Base-by-base conservation (phyloP, 768 basidiomycete species). In the Hortiboletus campestris region DNA sequence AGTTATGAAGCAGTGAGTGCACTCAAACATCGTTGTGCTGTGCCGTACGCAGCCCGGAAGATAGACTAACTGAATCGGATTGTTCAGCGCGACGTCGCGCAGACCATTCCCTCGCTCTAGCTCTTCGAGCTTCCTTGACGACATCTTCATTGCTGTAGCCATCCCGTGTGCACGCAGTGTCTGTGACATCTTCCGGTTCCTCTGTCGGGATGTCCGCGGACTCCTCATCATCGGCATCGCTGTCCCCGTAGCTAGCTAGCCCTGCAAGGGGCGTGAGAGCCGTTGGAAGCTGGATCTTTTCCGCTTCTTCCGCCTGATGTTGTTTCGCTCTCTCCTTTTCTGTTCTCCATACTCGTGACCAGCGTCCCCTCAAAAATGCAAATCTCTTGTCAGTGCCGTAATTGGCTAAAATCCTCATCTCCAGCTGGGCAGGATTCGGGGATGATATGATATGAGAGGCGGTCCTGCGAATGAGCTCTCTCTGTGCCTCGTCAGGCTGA, bases 391-490 rank as follows among this genome's bases (percentile, higher is more conserved):
- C 92, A 13, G 77, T 74, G 0, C 91, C 88, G 64, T 95, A 82
- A 62, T 96, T 93, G 11, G 94, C 86, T 16, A 96, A 75, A 62
- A 97, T 94, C 7, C 93, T 83, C 79, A 94, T 85, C 69, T 94
- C 92, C 22, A 96, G 78, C 59, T 93, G 85, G 0, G 85, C 82
- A 16, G 90, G 81, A 63, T 94, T 93, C 2, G 86, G 83, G 1
- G 92, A 88, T 8, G 82, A 72, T 25, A 79, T 65, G 32, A 95
- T 71, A 56, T 92, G 89, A 13, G 67, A 60, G 0, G 89, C 89
- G 0, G 93, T 95, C 49, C 86, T 82, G 12, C 74, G 71, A 84
- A 97, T 94, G 12, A 94, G 76, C 4, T 81, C 79, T 46, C 68
- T 76, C 61, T 88, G 84, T 0, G 72, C 22, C 16, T 82, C 80